Evolutionary conservation across 176 grass and related monocot species (phyloP), one percentile per base, ranked within the genome.

Genomic region (Pontederia paniculata): DNA sequence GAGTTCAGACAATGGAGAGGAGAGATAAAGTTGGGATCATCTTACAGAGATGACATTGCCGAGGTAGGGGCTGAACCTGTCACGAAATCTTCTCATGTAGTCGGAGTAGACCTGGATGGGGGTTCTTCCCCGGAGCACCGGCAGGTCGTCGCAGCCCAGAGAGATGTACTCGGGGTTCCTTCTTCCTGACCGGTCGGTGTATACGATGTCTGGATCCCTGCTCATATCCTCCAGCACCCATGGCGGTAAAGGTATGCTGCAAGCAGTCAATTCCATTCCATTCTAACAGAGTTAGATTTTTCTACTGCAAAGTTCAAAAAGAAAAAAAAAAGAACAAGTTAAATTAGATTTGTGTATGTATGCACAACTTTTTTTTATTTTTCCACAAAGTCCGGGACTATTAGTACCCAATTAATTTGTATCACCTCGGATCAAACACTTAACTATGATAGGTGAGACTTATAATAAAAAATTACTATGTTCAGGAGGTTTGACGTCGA

Each of bases 131-230:
- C 54, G 71, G 63, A 98, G 80, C 67, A 98, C 83, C 16, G 93
- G 86, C 47, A 98, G 55, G 9, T 55, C 50, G 62, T 98, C 93
- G 16, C 93, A 91, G 57, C 86, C 93, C 7, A 97, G 58, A 45
- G 93, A 97, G 82, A 97, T 79, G 62, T 97, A 97, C 76, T 97
- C 93, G 0, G 86, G 93, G 48, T 97, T 97, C 56, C 93, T 82
- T 1, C 77, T 80, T 0, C 83, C 86, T 11, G 93, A 97, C 45
- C 77, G 75, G 68, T 98, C 93, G 0, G 93, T 82, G 74, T 98
- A 91, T 56, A 88, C 77, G 10, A 98, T 88, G 58, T 98, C 86
- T 21, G 80, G 80, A 65, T 98, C 70, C 49, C 23, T 73, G 75
- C 22, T 88, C 68, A 91, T 66, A 61, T 88, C 93, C 55, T 91